Percentiles rank a stretch among this genome's conserved stretches.
These are phyloP conservation scores for Fusarium falciforme DNA, from an alignment of 2,329 filamentous ascomycete genomes.

Conservation along the genomic window DNA sequence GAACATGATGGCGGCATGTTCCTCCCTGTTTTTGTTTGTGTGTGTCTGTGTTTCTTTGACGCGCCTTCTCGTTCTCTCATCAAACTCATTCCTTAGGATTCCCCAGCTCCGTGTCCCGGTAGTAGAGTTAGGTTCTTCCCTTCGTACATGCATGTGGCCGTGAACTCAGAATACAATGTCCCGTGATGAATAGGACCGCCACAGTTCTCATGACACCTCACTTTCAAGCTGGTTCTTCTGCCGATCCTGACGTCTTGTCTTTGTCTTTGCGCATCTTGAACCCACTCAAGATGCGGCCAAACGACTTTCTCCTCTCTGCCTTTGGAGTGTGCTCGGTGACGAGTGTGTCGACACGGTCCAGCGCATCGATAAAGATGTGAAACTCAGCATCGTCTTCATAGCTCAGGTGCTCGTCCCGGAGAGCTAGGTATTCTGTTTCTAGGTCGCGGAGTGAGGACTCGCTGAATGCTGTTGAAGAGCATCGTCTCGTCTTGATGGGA, in stretches of 20 bases:
- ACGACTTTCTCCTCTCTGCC: slow-evolving; percentile 29
- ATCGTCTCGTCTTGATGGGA: slow-evolving; percentile 25
- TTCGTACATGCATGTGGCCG: background rate
- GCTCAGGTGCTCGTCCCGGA: slow-evolving; percentile 37
- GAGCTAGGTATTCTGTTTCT: slow-evolving; percentile 38
- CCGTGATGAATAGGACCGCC: slow-evolving; percentile 1
- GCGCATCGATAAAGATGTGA: slow-evolving; percentile 41
- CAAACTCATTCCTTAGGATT: slow-evolving; percentile 12
- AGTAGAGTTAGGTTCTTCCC: slow-evolving; percentile 1
- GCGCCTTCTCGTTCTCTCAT: slow-evolving; percentile 5
- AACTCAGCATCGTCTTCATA: slow-evolving; percentile 43
- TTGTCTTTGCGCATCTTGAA: slow-evolving; percentile 31
- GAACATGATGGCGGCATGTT: slow-evolving; percentile 8
- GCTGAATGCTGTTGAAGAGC: slow-evolving; percentile 35
- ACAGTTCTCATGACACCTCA: background rate
- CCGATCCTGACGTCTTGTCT: slow-evolving; percentile 24
- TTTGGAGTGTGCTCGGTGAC: slow-evolving; percentile 29
- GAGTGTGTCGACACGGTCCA: slow-evolving; percentile 40
- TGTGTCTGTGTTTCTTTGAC: background rate
- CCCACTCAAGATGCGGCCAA: slow-evolving; percentile 33
- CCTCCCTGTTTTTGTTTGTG: slow-evolving; percentile 7
- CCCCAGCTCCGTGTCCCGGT: slow-evolving; percentile 12
- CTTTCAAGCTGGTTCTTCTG: slow-evolving; percentile 9
- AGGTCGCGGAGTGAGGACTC: slow-evolving; percentile 33
- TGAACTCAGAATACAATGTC: background rate